Evolutionary conservation across 2,329 filamentous ascomycete species (phyloP), one percentile per base, ranked within the genome.

Genomic region (Penicillium sp.): DNA sequence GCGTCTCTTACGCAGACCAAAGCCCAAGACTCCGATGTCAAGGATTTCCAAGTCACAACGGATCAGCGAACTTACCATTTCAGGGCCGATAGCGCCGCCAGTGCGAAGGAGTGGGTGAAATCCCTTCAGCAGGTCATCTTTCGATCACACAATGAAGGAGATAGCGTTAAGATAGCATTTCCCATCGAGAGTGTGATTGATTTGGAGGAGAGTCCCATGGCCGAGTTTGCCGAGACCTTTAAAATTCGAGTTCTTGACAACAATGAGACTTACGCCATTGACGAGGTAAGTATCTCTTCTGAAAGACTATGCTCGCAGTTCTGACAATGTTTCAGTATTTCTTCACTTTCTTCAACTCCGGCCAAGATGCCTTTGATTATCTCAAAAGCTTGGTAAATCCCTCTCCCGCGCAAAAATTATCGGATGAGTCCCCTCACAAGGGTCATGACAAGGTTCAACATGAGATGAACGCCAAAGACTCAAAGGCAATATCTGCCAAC

Each of bases 31-130:
- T 91, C 90, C 70, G 92, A 96, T 10, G 84, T 85, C 27, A 82
- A 88, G 18, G 85, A 89, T 64, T 97, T 98, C 70, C 85, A 87
- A 6, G 87, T 98, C 44, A 88, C 88, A 7, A 97, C 92, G 0
- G 86, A 93, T 70, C 86, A 93, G 62, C 85, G 92, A 55, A 92
- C 87, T 1, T 96, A 95, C 76, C 85, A 92, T 69, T 96, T 98
- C 79, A 87, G 87, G 69, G 95, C 94, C 39, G 95, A 99, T 73
- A 97, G 91, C 71, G 83, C 86, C 1, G 84, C 88, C 4, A 96
- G 91, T 71, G 95, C 95, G 11, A 95, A 92, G 74, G 95, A 98
- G 79, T 99, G 95, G 95, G 93, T 97, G 47, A 95, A 95, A 76
- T 87, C 90, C 54, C 81, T 99, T 27, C 94, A 97, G 71, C 90